Evolutionary conservation across 306 rosid genomes (phyloP).

Genomic region (Prunus campanulata): DNA sequence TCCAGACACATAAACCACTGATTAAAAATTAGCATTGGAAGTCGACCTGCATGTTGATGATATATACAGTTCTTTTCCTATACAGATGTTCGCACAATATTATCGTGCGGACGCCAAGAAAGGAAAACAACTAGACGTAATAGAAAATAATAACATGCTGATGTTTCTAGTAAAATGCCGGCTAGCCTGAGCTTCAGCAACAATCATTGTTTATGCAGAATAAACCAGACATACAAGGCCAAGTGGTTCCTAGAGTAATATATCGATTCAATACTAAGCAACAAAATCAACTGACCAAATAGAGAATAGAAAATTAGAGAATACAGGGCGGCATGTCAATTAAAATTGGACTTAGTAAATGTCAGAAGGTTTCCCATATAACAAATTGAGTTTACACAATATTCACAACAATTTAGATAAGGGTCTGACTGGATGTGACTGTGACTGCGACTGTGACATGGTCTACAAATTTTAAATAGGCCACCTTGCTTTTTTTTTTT

Average conservation of each 20-base stretch:
- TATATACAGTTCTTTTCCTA: too few relatives aligned
- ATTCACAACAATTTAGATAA: neutral
- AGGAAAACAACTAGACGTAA: too few relatives aligned
- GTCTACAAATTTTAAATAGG: too few relatives aligned
- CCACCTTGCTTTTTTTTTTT: too few relatives aligned
- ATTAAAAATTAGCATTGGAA: neutral
- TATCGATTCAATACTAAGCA: neutral
- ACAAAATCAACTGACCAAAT: neutral
- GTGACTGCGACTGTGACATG: neutral
- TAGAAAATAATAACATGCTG: too few relatives aligned
- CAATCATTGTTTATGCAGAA: neutral
- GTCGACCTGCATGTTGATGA: neutral
- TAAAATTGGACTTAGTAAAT: neutral
- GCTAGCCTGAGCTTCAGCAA: neutral
- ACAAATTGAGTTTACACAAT: neutral
- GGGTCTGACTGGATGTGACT: neutral
- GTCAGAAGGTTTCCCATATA: neutral
- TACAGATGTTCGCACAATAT: too few relatives aligned
- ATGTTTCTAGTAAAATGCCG: neutral
- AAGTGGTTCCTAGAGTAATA: neutral
- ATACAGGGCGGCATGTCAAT: neutral
- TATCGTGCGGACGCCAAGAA: accelerated
- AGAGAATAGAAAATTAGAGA: neutral
- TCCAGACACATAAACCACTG: neutral
- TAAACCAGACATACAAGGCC: neutral